A percentile compares a stretch with the other conserved stretches of the same genome.
phyloP scores from a whole-genome alignment of 2,329 filamentous ascomycete genomes.

The Pseudocercospora eumusae region DNA sequence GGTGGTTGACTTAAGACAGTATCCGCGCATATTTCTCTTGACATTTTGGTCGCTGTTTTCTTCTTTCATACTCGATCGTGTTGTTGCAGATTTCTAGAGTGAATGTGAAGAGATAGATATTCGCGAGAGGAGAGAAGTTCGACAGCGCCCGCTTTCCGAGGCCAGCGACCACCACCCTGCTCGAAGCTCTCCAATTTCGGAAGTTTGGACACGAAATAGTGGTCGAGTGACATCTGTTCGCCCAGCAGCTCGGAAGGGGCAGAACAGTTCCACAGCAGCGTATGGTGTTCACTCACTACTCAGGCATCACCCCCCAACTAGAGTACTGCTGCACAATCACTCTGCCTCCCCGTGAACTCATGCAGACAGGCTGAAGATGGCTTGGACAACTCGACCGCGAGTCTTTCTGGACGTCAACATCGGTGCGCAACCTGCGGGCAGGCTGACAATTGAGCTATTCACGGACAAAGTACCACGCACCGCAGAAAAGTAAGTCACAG shows the following conservation, averaged over 20 bases:
- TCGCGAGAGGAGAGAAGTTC: neutral
- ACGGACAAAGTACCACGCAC: constrained; percentile 49
- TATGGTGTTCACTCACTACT: neutral
- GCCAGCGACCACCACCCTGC: neutral
- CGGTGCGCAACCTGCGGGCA: constrained; percentile 45
- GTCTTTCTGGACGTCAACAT: constrained; percentile 48
- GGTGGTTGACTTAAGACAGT: neutral
- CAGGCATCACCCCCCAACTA: neutral
- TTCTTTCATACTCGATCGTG: neutral
- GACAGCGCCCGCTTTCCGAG: neutral
- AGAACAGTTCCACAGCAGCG: neutral
- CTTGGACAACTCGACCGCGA: constrained; percentile 37
- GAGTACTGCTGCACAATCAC: constrained; percentile 1
- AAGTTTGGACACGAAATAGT: neutral
- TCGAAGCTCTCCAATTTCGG: neutral
- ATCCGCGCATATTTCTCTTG: neutral
- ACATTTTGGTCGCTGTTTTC: neutral
- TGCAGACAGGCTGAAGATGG: constrained; percentile 18
- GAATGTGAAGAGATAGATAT: no score
- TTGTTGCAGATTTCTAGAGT: neutral
- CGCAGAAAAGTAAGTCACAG: constrained; percentile 47
- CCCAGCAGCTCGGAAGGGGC: neutral
- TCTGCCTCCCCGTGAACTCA: neutral
- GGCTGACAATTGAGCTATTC: constrained; percentile 51
- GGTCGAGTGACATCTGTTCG: neutral